phyloP scores from a whole-genome alignment of 2,329 filamentous ascomycete genomes.

The Fusarium denticulatum region DNA sequence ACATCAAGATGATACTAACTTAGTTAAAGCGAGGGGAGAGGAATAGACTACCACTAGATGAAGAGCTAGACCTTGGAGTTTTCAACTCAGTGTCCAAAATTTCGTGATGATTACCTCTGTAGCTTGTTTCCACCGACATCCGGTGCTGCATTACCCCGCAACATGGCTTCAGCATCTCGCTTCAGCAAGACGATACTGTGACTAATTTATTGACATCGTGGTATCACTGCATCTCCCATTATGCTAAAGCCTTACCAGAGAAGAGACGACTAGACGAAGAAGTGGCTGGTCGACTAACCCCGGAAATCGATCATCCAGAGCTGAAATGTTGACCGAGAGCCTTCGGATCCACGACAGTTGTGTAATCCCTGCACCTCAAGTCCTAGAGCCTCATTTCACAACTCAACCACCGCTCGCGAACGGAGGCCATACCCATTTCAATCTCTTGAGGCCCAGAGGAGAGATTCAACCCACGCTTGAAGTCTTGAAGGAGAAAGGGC shows the following conservation, averaged over 20 bases:
- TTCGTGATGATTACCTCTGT: background rate
- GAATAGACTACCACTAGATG: background rate
- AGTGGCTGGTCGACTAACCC: background rate
- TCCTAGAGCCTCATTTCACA: background rate
- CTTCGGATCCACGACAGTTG: background rate
- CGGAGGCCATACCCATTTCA: background rate
- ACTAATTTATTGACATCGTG: background rate
- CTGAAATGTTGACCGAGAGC: background rate
- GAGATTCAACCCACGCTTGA: no score
- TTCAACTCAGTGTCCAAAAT: background rate
- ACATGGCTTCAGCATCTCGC: background rate
- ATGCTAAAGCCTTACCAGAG: no score
- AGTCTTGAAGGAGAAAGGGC: background rate
- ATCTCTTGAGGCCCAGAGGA: no score
- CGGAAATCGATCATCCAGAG: background rate
- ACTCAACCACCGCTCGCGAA: background rate
- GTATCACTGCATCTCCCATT: background rate
- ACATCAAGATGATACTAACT: accelerated
- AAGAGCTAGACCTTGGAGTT: accelerated
- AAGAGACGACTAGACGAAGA: background rate
- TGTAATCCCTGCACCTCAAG: background rate
- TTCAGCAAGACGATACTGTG: background rate
- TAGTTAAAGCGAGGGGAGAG: background rate
- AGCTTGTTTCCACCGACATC: background rate
- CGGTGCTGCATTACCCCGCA: background rate